Percentiles rank a stretch among this genome's conserved stretches.
Conservation (phyloP, 257 asterid species). For the Solanum acaule region DNA sequence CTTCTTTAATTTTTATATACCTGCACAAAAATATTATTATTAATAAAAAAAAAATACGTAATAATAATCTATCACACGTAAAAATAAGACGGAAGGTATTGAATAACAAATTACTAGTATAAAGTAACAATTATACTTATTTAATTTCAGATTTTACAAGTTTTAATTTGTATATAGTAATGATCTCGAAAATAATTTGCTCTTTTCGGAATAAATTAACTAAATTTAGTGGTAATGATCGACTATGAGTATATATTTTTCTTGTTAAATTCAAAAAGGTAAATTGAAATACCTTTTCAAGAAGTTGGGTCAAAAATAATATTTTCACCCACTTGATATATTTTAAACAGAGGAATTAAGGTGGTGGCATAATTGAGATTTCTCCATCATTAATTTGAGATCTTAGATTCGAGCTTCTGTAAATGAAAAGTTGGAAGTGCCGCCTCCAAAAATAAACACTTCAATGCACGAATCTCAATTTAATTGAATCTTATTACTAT, state of each 20-base stretch:
- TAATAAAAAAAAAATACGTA: too few species aligned
- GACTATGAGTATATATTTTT: background rate
- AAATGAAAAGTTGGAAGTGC: background rate
- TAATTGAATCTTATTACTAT: background rate
- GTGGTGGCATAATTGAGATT: background rate
- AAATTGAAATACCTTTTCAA: background rate
- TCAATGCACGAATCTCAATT: background rate
- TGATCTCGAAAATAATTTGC: background rate
- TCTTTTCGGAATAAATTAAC: background rate
- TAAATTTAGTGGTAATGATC: background rate
- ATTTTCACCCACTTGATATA: background rate
- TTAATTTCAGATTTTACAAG: background rate
- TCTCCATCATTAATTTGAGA: background rate
- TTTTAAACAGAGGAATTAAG: background rate
- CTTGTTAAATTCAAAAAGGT: background rate
- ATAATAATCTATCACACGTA: background rate
- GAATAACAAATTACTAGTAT: background rate
- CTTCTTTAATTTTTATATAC: too few species aligned
- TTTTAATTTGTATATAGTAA: background rate
- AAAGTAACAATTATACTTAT: background rate
- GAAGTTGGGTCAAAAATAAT: background rate
- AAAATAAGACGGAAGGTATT: background rate
- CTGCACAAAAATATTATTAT: too few species aligned
- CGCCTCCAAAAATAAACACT: background rate
- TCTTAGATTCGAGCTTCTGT: background rate